These are phyloP conservation scores for Diaporthe nobilis DNA, from an alignment of 2,329 filamentous ascomycete species.

Conservation along the genomic window DNA sequence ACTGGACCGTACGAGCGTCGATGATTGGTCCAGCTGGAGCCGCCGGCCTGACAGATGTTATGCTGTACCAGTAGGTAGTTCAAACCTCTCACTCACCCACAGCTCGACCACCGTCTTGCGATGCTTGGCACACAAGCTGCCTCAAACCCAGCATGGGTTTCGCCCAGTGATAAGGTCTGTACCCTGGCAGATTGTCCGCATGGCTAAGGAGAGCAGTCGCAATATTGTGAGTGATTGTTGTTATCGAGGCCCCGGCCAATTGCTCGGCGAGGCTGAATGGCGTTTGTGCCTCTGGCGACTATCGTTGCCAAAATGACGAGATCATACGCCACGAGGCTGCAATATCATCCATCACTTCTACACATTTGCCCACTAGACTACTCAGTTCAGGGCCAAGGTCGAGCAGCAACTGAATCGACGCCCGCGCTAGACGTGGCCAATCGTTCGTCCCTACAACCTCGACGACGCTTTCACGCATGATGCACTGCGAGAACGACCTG, in stretches of 20 bases:
- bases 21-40: conserved; percentile 10
- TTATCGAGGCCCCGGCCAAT: conserved; percentile 27
- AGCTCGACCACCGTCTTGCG: not conserved
- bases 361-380: not conserved
- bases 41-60: conserved; percentile 4
- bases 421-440: conserved; percentile 38
- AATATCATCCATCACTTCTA: not conserved
- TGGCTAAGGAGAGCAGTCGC: not conserved
- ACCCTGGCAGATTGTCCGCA: not conserved
- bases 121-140: not conserved
- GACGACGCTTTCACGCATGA: conserved; percentile 31
- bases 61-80: not conserved
- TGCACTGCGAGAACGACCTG: conserved; percentile 24
- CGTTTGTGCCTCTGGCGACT: conserved; percentile 29
- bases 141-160: conserved; percentile 11
- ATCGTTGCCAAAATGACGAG: conserved; percentile 29
- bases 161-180: conserved; percentile 1
- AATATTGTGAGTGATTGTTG: conserved; percentile 1
- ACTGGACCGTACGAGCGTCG: not conserved
- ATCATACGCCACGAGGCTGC: conserved; percentile 33
- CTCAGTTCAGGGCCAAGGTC: not conserved
- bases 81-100: not conserved
- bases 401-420: not conserved
- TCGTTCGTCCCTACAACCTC: conserved; percentile 22
- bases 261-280: conserved; percentile 22